These are phyloP conservation scores for Pelargonium nanum DNA, from an alignment of 345 rosid species.

Conservation along the genomic window DNA sequence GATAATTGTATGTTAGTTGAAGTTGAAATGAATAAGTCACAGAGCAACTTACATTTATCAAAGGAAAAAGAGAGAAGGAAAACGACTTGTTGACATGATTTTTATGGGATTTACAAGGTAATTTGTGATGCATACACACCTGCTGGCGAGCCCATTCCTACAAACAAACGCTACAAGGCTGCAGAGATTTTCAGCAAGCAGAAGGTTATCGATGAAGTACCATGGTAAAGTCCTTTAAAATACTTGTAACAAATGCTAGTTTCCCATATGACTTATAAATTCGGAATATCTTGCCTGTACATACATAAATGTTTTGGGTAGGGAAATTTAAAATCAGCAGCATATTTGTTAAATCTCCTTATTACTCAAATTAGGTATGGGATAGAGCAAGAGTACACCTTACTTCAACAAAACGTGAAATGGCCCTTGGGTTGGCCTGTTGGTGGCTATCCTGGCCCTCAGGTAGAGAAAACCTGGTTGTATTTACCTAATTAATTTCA, in stretches of 20 bases:
- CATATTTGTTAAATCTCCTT: neutral
- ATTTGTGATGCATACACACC: slow-evolving; percentile 88
- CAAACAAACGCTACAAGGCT: slow-evolving; percentile 86
- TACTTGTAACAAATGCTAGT: neutral
- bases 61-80: neutral
- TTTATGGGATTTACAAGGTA: slow-evolving; percentile 36
- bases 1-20: neutral
- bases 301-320: neutral
- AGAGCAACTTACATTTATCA: too few relatives aligned
- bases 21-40: too few relatives aligned
- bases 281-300: neutral
- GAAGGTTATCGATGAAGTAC: slow-evolving; percentile 57
- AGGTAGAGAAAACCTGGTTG: slow-evolving; percentile 33
- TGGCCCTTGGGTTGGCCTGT: slow-evolving; percentile 99
- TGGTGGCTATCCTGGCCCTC: slow-evolving; percentile 96
- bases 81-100: neutral
- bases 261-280: neutral
- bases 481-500: neutral
- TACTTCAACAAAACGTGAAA: slow-evolving; percentile 66
- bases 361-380: slow-evolving; percentile 48
- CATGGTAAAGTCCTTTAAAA: slow-evolving; percentile 48
- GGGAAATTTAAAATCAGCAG: neutral
- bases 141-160: slow-evolving; percentile 94
- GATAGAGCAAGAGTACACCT: slow-evolving; percentile 97
- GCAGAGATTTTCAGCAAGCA: slow-evolving; percentile 62